Conservation (phyloP, 768 basidiomycete genomes). For the Phaffia australis region DNA sequence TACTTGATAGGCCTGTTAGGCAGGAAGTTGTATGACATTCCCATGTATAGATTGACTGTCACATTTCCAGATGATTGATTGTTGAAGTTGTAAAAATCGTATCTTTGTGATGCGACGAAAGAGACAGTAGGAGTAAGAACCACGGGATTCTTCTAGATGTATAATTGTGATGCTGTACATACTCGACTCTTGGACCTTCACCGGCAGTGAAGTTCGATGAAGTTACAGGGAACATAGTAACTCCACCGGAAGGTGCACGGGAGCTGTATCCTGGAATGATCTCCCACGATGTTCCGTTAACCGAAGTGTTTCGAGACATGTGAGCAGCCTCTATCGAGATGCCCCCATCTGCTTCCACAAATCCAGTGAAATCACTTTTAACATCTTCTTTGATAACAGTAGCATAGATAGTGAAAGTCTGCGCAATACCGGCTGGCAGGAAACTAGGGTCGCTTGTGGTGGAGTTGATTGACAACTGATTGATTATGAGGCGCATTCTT, state of each 20-base stretch:
- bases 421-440: neutral
- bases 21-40: slow-evolving; percentile 49
- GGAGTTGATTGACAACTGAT: slow-evolving; percentile 7
- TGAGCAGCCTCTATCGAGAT: slow-evolving; percentile 60
- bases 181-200: slow-evolving; percentile 47
- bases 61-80: slow-evolving; percentile 42
- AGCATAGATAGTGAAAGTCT: neutral
- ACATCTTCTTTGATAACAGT: neutral
- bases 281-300: slow-evolving; percentile 49
- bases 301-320: slow-evolving; percentile 44
- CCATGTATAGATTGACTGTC: slow-evolving; percentile 45
- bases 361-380: slow-evolving; percentile 40
- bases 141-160: too few relatives aligned
- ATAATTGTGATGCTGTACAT: too few relatives aligned
- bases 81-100: slow-evolving; percentile 57
- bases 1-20: slow-evolving; percentile 43
- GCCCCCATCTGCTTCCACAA: slow-evolving; percentile 54
- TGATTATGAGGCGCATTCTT: too few relatives aligned
- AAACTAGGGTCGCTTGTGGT: neutral
- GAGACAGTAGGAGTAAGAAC: too few relatives aligned
- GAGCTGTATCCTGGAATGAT: slow-evolving; percentile 51
- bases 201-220: slow-evolving; percentile 53
- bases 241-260: slow-evolving; percentile 45
- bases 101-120: slow-evolving; percentile 30
- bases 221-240: slow-evolving; percentile 52